Conservation (phyloP, 306 rosid species). For the Cucurbita maxima region DNA sequence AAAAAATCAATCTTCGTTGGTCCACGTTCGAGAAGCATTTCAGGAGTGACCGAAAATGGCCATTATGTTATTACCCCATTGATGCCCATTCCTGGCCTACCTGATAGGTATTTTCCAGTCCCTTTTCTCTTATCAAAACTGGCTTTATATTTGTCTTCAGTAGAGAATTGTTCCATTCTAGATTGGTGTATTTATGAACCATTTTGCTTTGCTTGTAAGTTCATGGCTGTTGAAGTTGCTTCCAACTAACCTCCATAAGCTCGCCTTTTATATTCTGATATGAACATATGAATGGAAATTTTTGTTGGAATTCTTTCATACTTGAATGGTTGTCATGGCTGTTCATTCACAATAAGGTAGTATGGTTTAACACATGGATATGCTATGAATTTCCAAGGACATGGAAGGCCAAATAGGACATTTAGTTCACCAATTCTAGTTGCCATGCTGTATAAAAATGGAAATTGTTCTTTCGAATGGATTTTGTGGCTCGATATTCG, state of each 20-base stretch:
- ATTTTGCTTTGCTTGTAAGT: not conserved
- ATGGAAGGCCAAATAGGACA: not conserved
- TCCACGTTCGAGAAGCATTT: conserved; percentile 95
- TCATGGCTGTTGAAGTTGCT: not conserved
- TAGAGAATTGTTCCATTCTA: not conserved
- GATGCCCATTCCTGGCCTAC: conserved; percentile 36
- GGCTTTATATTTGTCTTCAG: not conserved
- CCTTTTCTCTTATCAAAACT: not conserved
- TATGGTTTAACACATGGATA: not conserved
- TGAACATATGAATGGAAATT: not conserved
- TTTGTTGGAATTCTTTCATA: not conserved
- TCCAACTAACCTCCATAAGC: not conserved
- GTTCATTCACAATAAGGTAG: not conserved
- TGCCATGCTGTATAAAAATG: not conserved
- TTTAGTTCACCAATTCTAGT: not conserved
- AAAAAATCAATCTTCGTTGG: conserved; percentile 65
- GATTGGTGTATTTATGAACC: not conserved
- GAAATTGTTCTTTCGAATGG: not conserved
- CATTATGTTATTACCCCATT: conserved; percentile 79
- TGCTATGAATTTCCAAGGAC: not conserved
- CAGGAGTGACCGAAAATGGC: conserved; percentile 91
- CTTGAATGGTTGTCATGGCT: not conserved
- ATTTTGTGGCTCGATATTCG: not conserved
- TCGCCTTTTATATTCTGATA: not conserved
- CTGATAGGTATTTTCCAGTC: conserved; percentile 38